A percentile compares a stretch with the other conserved stretches of the same genome.
Evolutionary conservation across 1,284 basidiomycete genomes (phyloP).

Genomic region (Cryptococcus wingfieldii): DNA sequence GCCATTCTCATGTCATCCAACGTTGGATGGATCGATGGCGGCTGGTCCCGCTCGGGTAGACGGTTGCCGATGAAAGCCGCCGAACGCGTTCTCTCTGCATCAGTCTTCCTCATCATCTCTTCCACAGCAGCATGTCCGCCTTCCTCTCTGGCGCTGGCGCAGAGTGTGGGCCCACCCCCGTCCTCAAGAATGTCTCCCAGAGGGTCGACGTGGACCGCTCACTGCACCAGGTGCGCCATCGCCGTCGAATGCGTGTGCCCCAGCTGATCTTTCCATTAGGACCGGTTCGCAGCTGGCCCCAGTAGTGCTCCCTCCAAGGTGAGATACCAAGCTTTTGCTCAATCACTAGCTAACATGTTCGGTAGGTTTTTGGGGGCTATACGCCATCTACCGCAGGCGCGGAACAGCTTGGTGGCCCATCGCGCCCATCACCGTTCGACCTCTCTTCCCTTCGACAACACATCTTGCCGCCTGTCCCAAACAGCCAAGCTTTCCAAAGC

Average conservation of each 20-base stretch:
- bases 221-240: conserved; percentile 31
- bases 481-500: too few relatives aligned
- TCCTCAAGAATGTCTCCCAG: conserved; percentile 34
- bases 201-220: conserved; percentile 38
- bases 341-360: background rate
- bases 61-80: too few relatives aligned
- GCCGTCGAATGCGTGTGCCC: background rate
- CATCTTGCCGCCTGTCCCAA: conserved; percentile 15
- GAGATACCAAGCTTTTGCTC: background rate
- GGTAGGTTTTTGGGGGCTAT: conserved; percentile 13
- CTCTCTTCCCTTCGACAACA: conserved; percentile 36
- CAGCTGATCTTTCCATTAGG: conserved; percentile 13
- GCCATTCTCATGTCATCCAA: too few relatives aligned
- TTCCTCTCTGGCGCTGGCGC: conserved; percentile 36
- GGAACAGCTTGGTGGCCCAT: background rate
- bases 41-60: too few relatives aligned
- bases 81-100: too few relatives aligned
- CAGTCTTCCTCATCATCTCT: background rate
- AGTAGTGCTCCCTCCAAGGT: conserved; percentile 26
- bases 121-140: conserved; percentile 23
- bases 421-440: conserved; percentile 29
- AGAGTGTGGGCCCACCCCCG: conserved; percentile 38
- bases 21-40: too few relatives aligned
- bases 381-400: background rate
- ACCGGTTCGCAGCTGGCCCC: conserved; percentile 24